A percentile compares a stretch with the other conserved stretches of the same genome.
Conservation (phyloP, 495 filamentous ascomycete species). For the Sporormia fimetaria region DNA sequence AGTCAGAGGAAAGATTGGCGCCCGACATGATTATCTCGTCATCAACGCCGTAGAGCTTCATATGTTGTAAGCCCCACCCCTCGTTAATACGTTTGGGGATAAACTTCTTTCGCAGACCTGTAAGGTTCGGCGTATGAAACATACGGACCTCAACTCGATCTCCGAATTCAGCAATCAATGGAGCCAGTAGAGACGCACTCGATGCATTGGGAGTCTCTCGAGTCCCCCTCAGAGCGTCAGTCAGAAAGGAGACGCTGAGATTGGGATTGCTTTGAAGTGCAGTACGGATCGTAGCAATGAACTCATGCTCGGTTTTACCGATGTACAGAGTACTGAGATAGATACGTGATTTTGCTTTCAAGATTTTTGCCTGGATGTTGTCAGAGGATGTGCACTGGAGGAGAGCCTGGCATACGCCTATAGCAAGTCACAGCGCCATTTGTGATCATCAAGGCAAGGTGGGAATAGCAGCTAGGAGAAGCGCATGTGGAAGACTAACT, state of each 20-base stretch:
- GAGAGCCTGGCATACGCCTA: not conserved
- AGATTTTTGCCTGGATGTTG: conserved; percentile 56
- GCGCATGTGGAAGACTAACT: conserved; percentile 41
- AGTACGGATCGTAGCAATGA: conserved; percentile 67
- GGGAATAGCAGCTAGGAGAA: no score
- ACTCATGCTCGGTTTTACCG: conserved; percentile 82
- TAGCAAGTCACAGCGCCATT: no score
- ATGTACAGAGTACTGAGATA: conserved; percentile 94
- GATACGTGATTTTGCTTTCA: conserved; percentile 61
- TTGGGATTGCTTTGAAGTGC: conserved; percentile 62
- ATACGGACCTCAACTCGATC: conserved; percentile 87
- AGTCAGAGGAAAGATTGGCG: conserved; percentile 86
- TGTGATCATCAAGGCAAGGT: conserved; percentile 2
- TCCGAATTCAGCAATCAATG: conserved; percentile 73
- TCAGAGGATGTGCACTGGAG: not conserved
- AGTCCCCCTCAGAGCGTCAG: conserved; percentile 82
- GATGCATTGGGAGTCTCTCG: conserved; percentile 80
- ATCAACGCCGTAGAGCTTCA: conserved; percentile 96
- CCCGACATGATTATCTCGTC: conserved; percentile 94
- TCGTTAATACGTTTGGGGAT: conserved; percentile 89
- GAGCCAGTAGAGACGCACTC: conserved; percentile 77
- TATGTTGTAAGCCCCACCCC: conserved; percentile 96
- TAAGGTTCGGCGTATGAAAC: conserved; percentile 96
- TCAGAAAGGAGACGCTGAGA: conserved; percentile 82
- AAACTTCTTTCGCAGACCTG: conserved; percentile 68